A percentile compares a stretch with the other conserved stretches of the same genome.
Evolutionary conservation across 2,329 filamentous ascomycete species (phyloP).

Genomic region (Colletotrichum eremochloae): DNA sequence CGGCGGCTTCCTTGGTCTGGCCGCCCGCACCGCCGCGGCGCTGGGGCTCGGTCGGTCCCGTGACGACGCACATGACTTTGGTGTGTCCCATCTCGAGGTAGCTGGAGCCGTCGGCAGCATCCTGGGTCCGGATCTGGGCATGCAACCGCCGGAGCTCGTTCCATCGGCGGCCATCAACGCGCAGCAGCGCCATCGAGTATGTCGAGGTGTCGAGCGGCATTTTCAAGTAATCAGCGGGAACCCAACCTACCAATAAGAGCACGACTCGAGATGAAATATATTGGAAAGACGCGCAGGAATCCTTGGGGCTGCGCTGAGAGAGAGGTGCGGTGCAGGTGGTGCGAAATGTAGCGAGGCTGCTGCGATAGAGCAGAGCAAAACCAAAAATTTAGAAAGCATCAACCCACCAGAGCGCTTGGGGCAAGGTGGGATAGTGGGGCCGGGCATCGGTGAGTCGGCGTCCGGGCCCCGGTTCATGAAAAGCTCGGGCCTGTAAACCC

Average conservation of each 20-base stretch:
- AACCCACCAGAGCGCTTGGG: slow-evolving; percentile 17
- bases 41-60: slow-evolving; percentile 81
- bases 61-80: slow-evolving; percentile 93
- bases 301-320: neutral
- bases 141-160: slow-evolving; percentile 93
- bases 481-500: slow-evolving; percentile 24
- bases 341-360: neutral
- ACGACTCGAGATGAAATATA: neutral
- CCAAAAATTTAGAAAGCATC: slow-evolving; percentile 39
- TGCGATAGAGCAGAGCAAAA: slow-evolving; percentile 3
- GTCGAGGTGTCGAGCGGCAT: slow-evolving; percentile 98
- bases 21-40: slow-evolving; percentile 48
- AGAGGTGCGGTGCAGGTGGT: neutral
- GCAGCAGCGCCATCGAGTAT: slow-evolving; percentile 87
- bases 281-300: neutral
- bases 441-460: slow-evolving; percentile 31
- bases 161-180: slow-evolving; percentile 90
- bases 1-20: slow-evolving; percentile 68
- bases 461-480: slow-evolving; percentile 20
- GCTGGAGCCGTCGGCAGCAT: slow-evolving; percentile 90
- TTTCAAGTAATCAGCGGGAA: neutral
- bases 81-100: slow-evolving; percentile 99
- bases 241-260: neutral
- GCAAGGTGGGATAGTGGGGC: slow-evolving; percentile 39
- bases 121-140: slow-evolving; percentile 92